Base-by-base conservation (phyloP, 2,329 filamentous ascomycete species). In the Ustilaginoidea virens region DNA sequence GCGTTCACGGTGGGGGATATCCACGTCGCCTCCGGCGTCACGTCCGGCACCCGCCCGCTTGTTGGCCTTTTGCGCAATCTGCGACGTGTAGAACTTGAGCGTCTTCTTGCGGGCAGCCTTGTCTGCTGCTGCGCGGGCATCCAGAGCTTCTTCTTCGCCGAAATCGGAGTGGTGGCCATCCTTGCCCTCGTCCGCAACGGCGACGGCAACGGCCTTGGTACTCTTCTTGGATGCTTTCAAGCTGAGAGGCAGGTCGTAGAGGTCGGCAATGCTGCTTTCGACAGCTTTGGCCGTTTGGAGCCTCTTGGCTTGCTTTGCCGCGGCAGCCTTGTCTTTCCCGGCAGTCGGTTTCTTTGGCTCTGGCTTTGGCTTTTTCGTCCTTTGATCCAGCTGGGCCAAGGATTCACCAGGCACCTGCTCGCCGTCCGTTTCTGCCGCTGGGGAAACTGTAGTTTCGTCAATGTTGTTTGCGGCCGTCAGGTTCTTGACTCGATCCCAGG, bases 21-120 rank as follows among this genome's bases (percentile, higher is more conserved):
- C 82, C 40, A 69, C 66, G 47, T 92, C 82, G 41, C 82, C 82
- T 39, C 81, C 81, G 1, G 75, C 71, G 33, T 80, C 74, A 36
- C 74, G 70, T 23, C 79, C 77, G 22, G 77, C 78, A 18, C 65
- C 72, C 5, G 74, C 72, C 31, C 81, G 81, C 50, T 82, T 86
- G 58, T 83, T 92, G 32, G 82, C 74, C 56, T 94, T 96, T 51
- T 96, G 87, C 17, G 81, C 79, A 39, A 98, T 90, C 51, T 98
- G 90, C 3, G 86, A 93, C 3, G 92, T 96, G 66, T 98, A 98
- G 64, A 98, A 98, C 37, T 85, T 80, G 33, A 98, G 69, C 38
- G 74, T 83, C 63, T 92, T 93, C 65, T 90, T 93, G 53, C 80
- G 80, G 34, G 73, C 70, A 0, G 77, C 80, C 56, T 98, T 98